Evolutionary conservation across 768 basidiomycete species (phyloP).

Genomic region (Suillus hirtellus): DNA sequence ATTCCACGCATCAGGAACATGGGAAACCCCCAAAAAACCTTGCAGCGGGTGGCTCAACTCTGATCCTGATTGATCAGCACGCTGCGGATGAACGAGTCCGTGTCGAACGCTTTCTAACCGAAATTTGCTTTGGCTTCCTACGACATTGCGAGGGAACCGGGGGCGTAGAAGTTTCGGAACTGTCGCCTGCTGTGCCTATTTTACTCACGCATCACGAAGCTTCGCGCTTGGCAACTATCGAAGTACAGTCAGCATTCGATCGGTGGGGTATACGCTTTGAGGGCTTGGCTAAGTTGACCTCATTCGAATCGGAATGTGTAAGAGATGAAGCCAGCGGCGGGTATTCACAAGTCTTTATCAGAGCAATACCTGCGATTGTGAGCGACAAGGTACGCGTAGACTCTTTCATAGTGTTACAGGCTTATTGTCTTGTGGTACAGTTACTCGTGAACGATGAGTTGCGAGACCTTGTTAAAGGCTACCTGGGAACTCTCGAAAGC

Average conservation of each 20-base stretch:
- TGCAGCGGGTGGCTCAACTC: slow-evolving; percentile 29
- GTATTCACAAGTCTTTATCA: slow-evolving; percentile 68
- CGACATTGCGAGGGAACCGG: slow-evolving; percentile 35
- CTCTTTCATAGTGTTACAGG: background rate
- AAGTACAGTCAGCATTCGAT: slow-evolving; percentile 48
- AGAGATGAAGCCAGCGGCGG: slow-evolving; percentile 34
- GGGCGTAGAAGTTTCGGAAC: slow-evolving; percentile 40
- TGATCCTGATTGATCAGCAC: slow-evolving; percentile 94
- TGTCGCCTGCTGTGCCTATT: slow-evolving; percentile 58
- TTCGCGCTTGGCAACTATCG: slow-evolving; percentile 43
- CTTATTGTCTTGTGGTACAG: slow-evolving; percentile 35
- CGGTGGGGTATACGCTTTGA: slow-evolving; percentile 72
- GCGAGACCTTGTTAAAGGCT: slow-evolving; percentile 71
- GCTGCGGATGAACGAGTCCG: slow-evolving; percentile 97
- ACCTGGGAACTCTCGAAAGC: slow-evolving; percentile 60
- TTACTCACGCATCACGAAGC: slow-evolving; percentile 71
- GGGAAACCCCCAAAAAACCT: slow-evolving; percentile 17
- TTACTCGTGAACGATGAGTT: slow-evolving; percentile 71
- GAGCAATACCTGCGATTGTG: slow-evolving; percentile 67
- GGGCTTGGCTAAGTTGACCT: slow-evolving; percentile 30
- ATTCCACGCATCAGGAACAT: slow-evolving; percentile 16
- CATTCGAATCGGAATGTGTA: slow-evolving; percentile 19
- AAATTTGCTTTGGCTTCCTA: slow-evolving; percentile 72
- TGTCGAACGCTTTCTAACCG: slow-evolving; percentile 79
- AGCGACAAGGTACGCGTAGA: slow-evolving; percentile 56